Evolutionary conservation across 1,139 yeast genomes (phyloP).

Genomic region (Debaryomyces psychrophilus): DNA sequence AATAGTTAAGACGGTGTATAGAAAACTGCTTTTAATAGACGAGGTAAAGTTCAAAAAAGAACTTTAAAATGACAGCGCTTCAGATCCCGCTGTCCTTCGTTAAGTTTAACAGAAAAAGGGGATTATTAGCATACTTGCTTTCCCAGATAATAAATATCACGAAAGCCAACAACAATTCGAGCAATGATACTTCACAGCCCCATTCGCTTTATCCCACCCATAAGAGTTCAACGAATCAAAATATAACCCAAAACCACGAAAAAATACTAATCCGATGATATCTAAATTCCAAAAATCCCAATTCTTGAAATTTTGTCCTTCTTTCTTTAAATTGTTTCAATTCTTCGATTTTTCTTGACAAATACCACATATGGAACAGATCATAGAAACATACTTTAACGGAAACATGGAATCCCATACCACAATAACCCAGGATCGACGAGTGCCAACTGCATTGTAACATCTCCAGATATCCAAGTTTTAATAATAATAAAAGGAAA

Average conservation of each 20-base stretch:
- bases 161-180: conserved; percentile 64
- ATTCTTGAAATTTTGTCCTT: conserved; percentile 28
- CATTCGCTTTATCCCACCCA: conserved; percentile 58
- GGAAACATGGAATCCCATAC: conserved; percentile 81
- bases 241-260: conserved; percentile 57
- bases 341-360: conserved; percentile 54
- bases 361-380: conserved; percentile 53
- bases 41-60: conserved; percentile 58
- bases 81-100: conserved; percentile 65
- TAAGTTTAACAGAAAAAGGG: conserved; percentile 56
- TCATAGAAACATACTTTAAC: conserved; percentile 59
- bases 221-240: conserved; percentile 52
- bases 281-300: conserved; percentile 32
- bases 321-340: conserved; percentile 32
- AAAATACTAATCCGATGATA: conserved; percentile 52
- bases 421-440: not conserved
- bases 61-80: conserved; percentile 54
- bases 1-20: conserved; percentile 66
- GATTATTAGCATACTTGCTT: conserved; percentile 54
- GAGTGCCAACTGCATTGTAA: conserved; percentile 69
- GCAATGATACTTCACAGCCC: conserved; percentile 58
- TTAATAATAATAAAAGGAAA: conserved; percentile 74
- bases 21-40: conserved; percentile 69
- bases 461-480: conserved; percentile 73
- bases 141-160: conserved; percentile 60